phyloP scores from a whole-genome alignment of 208 protist genomes.

The Acanthamoeba divionensis region DNA sequence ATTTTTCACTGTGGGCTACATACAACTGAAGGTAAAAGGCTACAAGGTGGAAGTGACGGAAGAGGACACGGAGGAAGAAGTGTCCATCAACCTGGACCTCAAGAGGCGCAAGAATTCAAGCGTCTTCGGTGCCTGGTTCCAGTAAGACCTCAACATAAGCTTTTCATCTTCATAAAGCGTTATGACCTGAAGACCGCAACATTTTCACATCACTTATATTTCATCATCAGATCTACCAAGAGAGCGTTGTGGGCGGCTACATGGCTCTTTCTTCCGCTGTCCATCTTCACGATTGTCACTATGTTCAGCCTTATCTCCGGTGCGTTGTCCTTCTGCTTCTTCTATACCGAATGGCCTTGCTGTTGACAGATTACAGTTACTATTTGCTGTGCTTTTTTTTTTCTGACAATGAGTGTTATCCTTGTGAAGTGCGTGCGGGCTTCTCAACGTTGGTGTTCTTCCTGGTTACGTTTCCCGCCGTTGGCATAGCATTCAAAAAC shows the following conservation, averaged over 20 bases:
- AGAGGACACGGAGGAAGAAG: constrained; percentile 10
- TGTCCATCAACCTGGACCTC: constrained; percentile 15
- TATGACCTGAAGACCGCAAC: neutral
- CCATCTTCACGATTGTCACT: neutral
- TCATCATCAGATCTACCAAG: neutral
- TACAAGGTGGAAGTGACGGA: neutral
- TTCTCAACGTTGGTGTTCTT: neutral
- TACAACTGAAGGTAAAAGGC: neutral
- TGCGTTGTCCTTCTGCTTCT: neutral
- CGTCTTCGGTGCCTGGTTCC: neutral
- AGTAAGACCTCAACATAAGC: neutral
- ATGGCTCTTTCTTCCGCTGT: neutral
- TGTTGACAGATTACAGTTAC: neutral
- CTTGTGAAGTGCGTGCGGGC: neutral
- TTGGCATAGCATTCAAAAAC: constrained; percentile 26
- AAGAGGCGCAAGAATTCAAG: neutral
- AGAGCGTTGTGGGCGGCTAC: neutral
- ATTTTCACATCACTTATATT: neutral
- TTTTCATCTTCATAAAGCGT: no score
- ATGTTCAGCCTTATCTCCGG: constrained; percentile 34
- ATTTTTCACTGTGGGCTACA: neutral
- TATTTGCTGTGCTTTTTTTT: neutral
- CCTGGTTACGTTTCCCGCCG: neutral
- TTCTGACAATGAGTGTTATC: neutral
- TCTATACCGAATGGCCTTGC: neutral